Percentiles rank a stretch among this genome's conserved stretches.
These are phyloP conservation scores for Solanum hybrid DNA, from an alignment of 305 asterid genomes.

Conservation along the genomic window DNA sequence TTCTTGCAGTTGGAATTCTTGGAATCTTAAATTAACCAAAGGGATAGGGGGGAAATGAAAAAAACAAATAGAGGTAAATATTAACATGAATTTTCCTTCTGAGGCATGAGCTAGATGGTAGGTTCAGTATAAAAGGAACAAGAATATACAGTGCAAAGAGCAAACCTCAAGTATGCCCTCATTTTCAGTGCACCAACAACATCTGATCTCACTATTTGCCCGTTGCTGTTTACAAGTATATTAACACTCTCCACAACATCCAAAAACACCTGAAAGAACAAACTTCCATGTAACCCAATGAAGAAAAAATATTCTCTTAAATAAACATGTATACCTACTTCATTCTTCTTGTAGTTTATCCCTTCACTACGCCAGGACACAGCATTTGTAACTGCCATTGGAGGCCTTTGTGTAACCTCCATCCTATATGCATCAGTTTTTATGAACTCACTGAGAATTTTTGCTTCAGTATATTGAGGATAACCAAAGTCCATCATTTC, in stretches of 20 bases:
- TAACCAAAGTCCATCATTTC: constrained; percentile 94
- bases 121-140: not conserved
- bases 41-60: not conserved
- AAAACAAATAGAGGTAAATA: not conserved
- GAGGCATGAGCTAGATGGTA: not conserved
- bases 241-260: constrained; percentile 40
- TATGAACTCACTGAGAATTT: constrained; percentile 81
- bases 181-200: constrained; percentile 38
- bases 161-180: constrained; percentile 35
- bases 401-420: constrained; percentile 92
- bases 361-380: constrained; percentile 94
- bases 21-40: not conserved
- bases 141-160: constrained; percentile 1
- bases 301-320: not conserved
- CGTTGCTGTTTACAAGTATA: constrained; percentile 33
- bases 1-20: not conserved
- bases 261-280: constrained; percentile 26
- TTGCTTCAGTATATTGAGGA: constrained; percentile 88
- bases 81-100: not conserved
- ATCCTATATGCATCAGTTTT: constrained; percentile 89
- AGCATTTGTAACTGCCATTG: constrained; percentile 93
- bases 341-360: constrained; percentile 72
- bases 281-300: not conserved
- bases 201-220: constrained; percentile 35
- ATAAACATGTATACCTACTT: constrained; percentile 32